Base-by-base conservation (phyloP, 2,329 filamentous ascomycete genomes). In the Neopestalotiopsis rosae region DNA sequence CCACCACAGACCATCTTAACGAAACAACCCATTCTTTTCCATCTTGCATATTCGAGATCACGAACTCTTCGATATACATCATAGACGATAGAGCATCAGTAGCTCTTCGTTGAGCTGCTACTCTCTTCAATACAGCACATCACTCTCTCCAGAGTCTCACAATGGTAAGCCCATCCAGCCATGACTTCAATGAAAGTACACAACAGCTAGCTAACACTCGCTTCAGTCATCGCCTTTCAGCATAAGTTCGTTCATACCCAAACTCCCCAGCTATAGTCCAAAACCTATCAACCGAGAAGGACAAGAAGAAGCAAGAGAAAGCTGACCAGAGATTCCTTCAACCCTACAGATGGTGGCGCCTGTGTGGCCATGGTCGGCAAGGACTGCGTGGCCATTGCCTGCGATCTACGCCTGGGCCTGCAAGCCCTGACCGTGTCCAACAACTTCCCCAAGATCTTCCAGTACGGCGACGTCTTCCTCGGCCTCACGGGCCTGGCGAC, bases 391-490 rank as follows among this genome's bases (percentile, higher is more conserved):
- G 96, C 96, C 84, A 98, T 99, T 81, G 96, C 96, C 81, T 99
- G 96, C 87, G 96, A 99, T 84, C 94, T 99, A 74, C 95, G 96
- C 73, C 94, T 99, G 74, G 96, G 96, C 78, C 91, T 98, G 80
- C 96, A 99, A 86, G 89, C 96, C 79, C 89, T 99, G 79, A 99
- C 96, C 72, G 93, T 99, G 70, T 98, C 94, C 82, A 99, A 99
- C 91, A 96, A 98, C 91, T 98, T 98, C 88, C 96, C 96, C 86
- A 99, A 99, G 88, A 94, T 99, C 88, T 98, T 98, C 90, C 91
- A 92, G 83, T 98, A 97, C 88, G 94, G 94, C 79, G 94, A 95
- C 78, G 94, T 96, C 77, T 98, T 97, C 84, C 92, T 99, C 45
- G 96, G 96, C 68, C 91, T 99, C 71, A 98, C 96, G 4, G 96